phyloP scores from a whole-genome alignment of 2,329 filamentous ascomycete genomes.

The Nectriaceae sp. region DNA sequence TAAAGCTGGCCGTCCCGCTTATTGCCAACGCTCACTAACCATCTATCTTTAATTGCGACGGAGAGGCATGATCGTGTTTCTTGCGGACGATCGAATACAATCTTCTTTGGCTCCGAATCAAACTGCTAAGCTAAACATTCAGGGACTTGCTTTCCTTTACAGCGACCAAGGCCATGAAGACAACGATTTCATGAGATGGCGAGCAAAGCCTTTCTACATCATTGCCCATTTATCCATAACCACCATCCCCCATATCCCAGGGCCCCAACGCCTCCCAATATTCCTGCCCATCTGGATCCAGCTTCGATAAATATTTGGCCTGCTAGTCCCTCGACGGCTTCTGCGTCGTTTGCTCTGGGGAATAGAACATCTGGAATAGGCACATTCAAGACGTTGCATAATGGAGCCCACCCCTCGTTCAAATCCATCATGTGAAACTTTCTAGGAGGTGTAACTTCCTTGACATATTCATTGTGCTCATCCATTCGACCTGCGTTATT shows the following conservation, averaged over 20 bases:
- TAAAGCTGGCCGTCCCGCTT: too few relatives aligned
- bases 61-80: too few relatives aligned
- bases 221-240: not conserved
- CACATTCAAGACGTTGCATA: constrained; percentile 28
- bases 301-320: not conserved
- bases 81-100: too few relatives aligned
- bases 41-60: too few relatives aligned
- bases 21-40: too few relatives aligned
- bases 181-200: too few relatives aligned
- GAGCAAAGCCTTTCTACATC: not conserved
- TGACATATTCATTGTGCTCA: constrained; percentile 16
- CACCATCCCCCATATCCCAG: not conserved
- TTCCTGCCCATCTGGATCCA: not conserved
- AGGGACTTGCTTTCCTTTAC: too few relatives aligned
- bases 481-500: constrained; percentile 16
- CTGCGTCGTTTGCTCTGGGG: constrained; percentile 27
- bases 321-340: constrained; percentile 6
- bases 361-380: constrained; percentile 29
- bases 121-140: too few relatives aligned
- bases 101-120: too few relatives aligned
- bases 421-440: constrained; percentile 22
- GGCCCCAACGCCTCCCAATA: not conserved
- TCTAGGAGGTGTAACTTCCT: constrained; percentile 15
- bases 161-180: too few relatives aligned
- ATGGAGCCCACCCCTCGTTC: constrained; percentile 29